These are phyloP conservation scores for Ceratobasidium sp. DNA, from an alignment of 1,284 basidiomycete genomes.

Conservation along the genomic window DNA sequence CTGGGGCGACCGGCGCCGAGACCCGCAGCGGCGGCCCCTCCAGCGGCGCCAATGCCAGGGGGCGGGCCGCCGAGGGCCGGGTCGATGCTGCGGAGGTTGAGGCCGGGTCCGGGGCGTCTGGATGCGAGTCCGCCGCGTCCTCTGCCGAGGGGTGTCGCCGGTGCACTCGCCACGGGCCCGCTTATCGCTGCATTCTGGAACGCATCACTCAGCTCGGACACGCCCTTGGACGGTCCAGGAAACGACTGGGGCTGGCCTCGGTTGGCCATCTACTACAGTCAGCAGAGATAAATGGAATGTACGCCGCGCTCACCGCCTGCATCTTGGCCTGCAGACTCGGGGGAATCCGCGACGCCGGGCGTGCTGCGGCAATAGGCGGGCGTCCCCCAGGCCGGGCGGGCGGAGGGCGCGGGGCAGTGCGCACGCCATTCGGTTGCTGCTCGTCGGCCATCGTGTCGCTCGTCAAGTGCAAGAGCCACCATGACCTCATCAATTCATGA, in stretches of 20 bases:
- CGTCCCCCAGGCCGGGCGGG: neutral
- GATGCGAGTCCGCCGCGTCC: slow-evolving; percentile 49
- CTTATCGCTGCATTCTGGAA: slow-evolving; percentile 52
- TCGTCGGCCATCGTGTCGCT: slow-evolving; percentile 32
- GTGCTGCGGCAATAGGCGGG: neutral
- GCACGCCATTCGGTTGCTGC: slow-evolving; percentile 11
- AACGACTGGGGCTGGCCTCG: slow-evolving; percentile 51
- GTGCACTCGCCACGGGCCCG: slow-evolving; percentile 46
- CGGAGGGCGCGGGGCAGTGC: neutral
- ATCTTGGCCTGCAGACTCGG: slow-evolving; percentile 92
- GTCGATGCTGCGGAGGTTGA: slow-evolving; percentile 60
- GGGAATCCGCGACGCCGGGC: slow-evolving; percentile 71
- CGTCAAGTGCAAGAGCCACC: neutral
- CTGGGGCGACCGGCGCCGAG: slow-evolving; percentile 69
- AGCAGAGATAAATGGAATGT: neutral
- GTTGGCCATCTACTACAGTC: slow-evolving; percentile 60
- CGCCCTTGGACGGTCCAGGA: slow-evolving; percentile 45
- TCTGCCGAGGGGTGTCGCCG: slow-evolving; percentile 42
- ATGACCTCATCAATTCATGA: slow-evolving; percentile 10
- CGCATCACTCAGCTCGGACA: slow-evolving; percentile 53
- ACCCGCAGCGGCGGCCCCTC: slow-evolving; percentile 67
- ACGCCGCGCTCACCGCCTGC: slow-evolving; percentile 68
- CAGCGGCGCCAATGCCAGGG: slow-evolving; percentile 45
- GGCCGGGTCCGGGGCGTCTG: slow-evolving; percentile 58
- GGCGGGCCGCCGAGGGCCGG: slow-evolving; percentile 18